Percentiles rank a stretch among this genome's conserved stretches.
Conservation (phyloP, 192 early-diverging fungal genomes). For the Backusella tuberculispora region DNA sequence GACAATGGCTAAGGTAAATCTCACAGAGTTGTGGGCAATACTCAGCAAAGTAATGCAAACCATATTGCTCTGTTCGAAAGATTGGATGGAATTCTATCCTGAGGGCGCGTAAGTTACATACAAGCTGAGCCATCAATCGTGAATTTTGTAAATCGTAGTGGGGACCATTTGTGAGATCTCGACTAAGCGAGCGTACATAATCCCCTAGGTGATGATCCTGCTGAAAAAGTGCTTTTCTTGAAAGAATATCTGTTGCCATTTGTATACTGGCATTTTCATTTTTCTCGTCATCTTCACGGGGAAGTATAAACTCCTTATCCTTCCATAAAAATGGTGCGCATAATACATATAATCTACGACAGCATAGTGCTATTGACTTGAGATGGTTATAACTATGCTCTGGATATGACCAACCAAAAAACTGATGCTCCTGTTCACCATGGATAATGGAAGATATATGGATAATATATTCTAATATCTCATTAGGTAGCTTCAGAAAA, state of each 20-base stretch:
- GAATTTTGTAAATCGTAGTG: constrained; percentile 40
- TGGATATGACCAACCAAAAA: constrained; percentile 43
- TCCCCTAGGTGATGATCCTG: constrained; percentile 25
- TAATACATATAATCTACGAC: constrained; percentile 31
- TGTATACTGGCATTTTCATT: constrained; percentile 12
- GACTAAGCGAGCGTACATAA: constrained; percentile 37
- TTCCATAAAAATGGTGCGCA: constrained; percentile 40
- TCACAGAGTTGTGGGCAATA: constrained; percentile 34
- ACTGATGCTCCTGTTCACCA: constrained; percentile 19
- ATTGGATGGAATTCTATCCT: constrained; percentile 39
- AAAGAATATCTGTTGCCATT: constrained; percentile 38
- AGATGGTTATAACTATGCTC: constrained; percentile 32
- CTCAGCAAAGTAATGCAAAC: constrained; percentile 32
- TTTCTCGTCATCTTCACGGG: constrained; percentile 29
- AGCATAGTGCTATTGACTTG: constrained; percentile 33
- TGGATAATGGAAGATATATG: constrained; percentile 1
- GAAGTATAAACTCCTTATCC: constrained; percentile 45
- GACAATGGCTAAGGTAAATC: constrained; percentile 39
- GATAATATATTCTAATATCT: constrained; percentile 36
- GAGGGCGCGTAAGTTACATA: constrained; percentile 35
- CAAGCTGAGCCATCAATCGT: constrained; percentile 34
- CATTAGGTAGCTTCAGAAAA: constrained; percentile 29
- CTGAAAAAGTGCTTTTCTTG: constrained; percentile 24
- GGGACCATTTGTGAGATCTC: constrained; percentile 32
- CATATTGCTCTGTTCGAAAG: constrained; percentile 33